These are phyloP conservation scores for Arxiozyma bovina DNA, from an alignment of 1,139 yeast genomes.

Conservation along the genomic window DNA sequence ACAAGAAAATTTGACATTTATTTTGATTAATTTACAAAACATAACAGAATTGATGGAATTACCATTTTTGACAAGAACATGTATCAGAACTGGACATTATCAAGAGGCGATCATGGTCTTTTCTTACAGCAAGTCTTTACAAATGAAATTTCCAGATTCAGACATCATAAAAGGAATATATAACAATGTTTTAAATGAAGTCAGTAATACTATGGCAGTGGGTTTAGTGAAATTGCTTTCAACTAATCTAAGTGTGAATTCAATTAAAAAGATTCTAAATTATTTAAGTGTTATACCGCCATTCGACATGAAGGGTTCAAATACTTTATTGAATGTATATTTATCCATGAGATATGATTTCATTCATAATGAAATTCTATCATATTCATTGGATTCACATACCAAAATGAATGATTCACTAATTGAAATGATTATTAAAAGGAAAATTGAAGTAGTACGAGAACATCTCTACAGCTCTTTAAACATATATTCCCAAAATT, in stretches of 20 bases:
- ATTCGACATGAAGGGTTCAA: constrained; percentile 28
- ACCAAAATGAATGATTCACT: constrained; percentile 14
- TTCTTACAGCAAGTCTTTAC: constrained; percentile 57
- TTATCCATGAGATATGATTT: constrained; percentile 50
- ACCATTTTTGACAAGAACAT: constrained; percentile 74
- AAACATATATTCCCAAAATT: constrained; percentile 21
- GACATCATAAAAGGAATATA: constrained; percentile 48
- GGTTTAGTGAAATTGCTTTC: constrained; percentile 61
- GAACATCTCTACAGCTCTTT: constrained; percentile 39
- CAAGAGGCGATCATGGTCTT: constrained; percentile 59
- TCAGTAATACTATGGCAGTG: constrained; percentile 49
- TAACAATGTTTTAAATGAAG: constrained; percentile 46
- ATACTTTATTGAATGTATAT: constrained; percentile 37
- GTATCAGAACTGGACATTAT: constrained; percentile 79
- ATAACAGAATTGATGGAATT: constrained; percentile 72
- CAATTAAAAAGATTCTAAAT: constrained; percentile 68
- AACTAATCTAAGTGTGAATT: constrained; percentile 70
- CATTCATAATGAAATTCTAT: constrained; percentile 49
- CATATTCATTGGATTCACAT: constrained; percentile 33
- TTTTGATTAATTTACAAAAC: constrained; percentile 59
- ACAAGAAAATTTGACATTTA: constrained; percentile 29
- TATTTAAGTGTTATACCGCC: constrained; percentile 61
- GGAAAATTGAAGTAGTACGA: constrained; percentile 74
- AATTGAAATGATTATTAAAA: constrained; percentile 61
- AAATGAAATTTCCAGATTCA: constrained; percentile 59